These are phyloP conservation scores for Erysimum pusillum DNA, from an alignment of 441 rosid genomes.

Conservation along the genomic window DNA sequence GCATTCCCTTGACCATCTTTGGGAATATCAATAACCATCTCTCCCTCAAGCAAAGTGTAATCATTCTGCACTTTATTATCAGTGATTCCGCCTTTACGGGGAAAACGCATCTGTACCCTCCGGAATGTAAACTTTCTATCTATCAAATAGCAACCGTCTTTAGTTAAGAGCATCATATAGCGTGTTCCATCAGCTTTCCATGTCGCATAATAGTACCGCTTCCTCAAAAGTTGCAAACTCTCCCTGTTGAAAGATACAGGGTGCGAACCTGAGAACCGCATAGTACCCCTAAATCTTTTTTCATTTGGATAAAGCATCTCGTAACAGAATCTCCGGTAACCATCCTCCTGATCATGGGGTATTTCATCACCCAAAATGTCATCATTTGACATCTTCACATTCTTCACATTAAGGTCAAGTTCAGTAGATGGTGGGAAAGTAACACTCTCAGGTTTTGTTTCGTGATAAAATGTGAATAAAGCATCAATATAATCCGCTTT, in stretches of 20 bases:
- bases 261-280: neutral
- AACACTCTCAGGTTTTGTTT: neutral
- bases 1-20: neutral
- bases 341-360: neutral
- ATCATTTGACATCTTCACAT: no score
- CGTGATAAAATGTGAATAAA: neutral
- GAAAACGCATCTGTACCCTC: neutral
- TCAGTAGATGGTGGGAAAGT: neutral
- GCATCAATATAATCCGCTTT: neutral
- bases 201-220: neutral
- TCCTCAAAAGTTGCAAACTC: neutral
- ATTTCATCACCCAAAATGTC: neutral
- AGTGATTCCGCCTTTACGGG: neutral
- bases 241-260: neutral
- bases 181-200: conserved; percentile 1
- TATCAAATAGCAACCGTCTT: neutral
- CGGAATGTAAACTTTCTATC: neutral
- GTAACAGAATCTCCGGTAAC: neutral
- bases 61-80: neutral
- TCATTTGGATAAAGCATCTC: neutral
- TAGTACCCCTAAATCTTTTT: no score
- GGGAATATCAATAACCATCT: neutral
- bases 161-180: neutral
- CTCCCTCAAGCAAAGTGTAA: neutral
- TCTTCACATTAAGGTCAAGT: no score